Base-by-base conservation (phyloP, 129 eudicot genomes). In the Tanacetum coccineum region DNA sequence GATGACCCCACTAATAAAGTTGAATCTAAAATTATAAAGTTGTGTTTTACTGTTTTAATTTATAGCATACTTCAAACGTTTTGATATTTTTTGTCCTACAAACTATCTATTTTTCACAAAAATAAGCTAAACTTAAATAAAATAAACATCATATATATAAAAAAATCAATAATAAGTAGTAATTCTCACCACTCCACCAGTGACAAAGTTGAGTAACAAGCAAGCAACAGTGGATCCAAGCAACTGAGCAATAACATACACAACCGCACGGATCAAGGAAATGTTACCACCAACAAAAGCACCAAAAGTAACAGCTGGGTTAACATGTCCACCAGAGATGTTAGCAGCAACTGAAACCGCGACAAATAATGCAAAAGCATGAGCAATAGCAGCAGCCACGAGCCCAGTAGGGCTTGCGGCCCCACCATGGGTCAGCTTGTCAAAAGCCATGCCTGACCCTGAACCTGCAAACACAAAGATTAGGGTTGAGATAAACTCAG, bases 371-470 rank as follows among this genome's bases (percentile, higher is more conserved):
- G 79, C 86, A 58, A 84, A 78, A 20, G 75, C 86, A 30, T 84
- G 83, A 15, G 85, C 86, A 4, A 84, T 20, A 0, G 86, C 70
- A 0, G 89, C 86, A 6, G 83, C 71, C 13, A 78, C 14, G 32
- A 84, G 80, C 51, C 83, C 83, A 0, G 75, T 39, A 0, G 89
- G 89, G 11, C 75, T 67, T 64, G 84, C 66, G 28, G 70, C 80
- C 0, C 84, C 82, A 53, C 66, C 77, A 42, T 21, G 14, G 0
- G 88, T 76, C 2, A 83, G 69, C 74, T 83, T 83, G 66, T 52
- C 36, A 61, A 80, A 83, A 22, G 88, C 88, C 84, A 83, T 76
- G 68, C 88, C 88, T n/a, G 88, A 83, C 0, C 88, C 88, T 70
- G 80, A 72, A 13, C 88, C 84, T 6, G 88, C 88, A 14, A 76